These are phyloP conservation scores for Solanum chiquidenum DNA, from an alignment of 257 asterid genomes.

Conservation along the genomic window DNA sequence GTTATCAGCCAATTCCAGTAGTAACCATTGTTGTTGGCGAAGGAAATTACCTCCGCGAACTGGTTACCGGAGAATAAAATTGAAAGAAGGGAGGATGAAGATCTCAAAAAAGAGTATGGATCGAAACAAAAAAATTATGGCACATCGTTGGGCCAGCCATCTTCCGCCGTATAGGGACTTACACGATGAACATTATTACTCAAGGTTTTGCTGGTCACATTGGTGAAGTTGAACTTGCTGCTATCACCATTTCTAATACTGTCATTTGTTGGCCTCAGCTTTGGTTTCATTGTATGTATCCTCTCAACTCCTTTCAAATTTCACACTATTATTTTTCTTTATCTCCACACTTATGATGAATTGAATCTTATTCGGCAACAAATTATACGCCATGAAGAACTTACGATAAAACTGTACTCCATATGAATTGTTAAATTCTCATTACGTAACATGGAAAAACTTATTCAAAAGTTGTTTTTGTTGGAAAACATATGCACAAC, in stretches of 20 bases:
- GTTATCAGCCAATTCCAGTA: no score
- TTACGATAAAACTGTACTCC: background rate
- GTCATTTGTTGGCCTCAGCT: constrained; percentile 45
- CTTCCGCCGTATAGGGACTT: constrained; percentile 20
- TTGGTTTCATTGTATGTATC: constrained; percentile 33
- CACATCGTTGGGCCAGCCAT: constrained; percentile 33
- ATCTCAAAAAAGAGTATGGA: constrained; percentile 5
- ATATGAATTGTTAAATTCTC: background rate
- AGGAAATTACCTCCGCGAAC: background rate
- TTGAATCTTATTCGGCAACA: background rate
- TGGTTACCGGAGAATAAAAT: background rate
- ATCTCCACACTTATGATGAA: background rate
- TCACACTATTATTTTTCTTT: background rate
- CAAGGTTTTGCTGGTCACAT: constrained; percentile 46
- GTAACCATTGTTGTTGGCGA: background rate
- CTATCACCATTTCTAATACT: constrained; percentile 34
- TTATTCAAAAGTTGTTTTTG: background rate
- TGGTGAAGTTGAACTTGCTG: constrained; percentile 40
- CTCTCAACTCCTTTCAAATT: background rate
- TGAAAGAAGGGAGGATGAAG: background rate
- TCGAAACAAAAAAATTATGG: constrained; percentile 30
- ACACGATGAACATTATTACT: constrained; percentile 24
- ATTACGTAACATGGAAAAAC: background rate
- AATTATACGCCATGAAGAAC: background rate
- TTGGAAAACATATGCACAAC: no score